A percentile compares a stretch with the other conserved stretches of the same genome.
Conservation (phyloP, 192 early-diverging fungal genomes). For the Coemansia sp. region DNA sequence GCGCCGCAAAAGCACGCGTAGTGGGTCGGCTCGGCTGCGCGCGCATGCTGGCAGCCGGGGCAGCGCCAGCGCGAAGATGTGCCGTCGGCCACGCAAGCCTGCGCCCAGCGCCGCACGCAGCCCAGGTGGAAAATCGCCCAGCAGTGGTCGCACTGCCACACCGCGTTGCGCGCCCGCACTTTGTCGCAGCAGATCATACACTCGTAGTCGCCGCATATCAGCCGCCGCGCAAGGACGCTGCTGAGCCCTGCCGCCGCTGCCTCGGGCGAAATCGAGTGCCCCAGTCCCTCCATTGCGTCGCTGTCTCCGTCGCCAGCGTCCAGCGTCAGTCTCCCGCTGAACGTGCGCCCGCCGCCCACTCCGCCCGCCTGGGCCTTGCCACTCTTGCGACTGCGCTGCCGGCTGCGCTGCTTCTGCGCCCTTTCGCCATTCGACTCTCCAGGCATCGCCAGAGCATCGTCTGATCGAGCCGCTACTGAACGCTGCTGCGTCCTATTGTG, state of each 20-base stretch:
- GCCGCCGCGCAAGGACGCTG: slow-evolving; percentile 63
- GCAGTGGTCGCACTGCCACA: slow-evolving; percentile 87
- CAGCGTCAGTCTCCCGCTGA: slow-evolving; percentile 36
- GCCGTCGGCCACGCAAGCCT: slow-evolving; percentile 54
- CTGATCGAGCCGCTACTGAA: not conserved
- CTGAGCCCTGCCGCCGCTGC: slow-evolving; percentile 57
- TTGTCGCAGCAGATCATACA: slow-evolving; percentile 97
- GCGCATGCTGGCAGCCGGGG: slow-evolving; percentile 85
- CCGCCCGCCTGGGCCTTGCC: slow-evolving; percentile 17
- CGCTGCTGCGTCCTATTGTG: not conserved
- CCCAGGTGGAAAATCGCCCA: slow-evolving; percentile 90
- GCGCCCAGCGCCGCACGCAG: slow-evolving; percentile 83
- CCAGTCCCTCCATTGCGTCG: not conserved
- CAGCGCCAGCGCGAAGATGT: slow-evolving; percentile 71
- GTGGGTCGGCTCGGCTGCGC: slow-evolving; percentile 65
- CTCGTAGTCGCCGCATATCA: slow-evolving; percentile 77
- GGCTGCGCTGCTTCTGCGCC: not conserved
- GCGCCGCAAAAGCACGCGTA: slow-evolving; percentile 93
- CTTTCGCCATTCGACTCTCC: not conserved
- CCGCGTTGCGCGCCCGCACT: slow-evolving; percentile 66
- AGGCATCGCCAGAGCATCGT: not conserved
- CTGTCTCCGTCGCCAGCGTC: slow-evolving; percentile 1
- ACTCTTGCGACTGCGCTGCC: slow-evolving; percentile 17
- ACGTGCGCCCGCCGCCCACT: slow-evolving; percentile 45
- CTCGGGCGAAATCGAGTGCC: not conserved